Conservation (phyloP, 2,329 filamentous ascomycete species). For the Coniochaeta hoffmannii region DNA sequence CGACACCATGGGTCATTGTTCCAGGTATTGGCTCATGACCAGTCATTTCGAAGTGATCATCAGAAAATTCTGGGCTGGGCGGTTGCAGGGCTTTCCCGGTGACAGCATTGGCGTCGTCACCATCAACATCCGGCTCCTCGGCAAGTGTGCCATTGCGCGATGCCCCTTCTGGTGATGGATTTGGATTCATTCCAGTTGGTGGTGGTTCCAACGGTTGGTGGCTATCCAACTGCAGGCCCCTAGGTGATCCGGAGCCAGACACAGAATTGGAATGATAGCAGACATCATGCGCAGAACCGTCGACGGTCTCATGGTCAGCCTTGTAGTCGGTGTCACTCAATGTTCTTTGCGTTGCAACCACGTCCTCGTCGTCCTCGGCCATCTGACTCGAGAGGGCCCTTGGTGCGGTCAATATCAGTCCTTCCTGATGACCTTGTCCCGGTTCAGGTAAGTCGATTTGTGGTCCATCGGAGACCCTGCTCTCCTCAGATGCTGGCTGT, state of each 20-base stretch:
- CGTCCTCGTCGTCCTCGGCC: background rate
- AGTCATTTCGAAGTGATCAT: conserved; percentile 5
- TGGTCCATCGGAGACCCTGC: no score
- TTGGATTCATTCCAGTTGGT: no score
- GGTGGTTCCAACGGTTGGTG: no score
- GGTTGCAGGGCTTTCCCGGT: background rate
- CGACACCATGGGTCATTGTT: conserved; percentile 11
- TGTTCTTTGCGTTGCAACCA: background rate
- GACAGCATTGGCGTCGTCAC: background rate
- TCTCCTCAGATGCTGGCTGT: background rate
- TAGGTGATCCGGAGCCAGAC: no score
- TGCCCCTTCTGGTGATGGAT: background rate
- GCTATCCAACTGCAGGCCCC: no score
- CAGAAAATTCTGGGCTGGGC: background rate
- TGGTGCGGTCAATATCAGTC: background rate
- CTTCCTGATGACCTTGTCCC: background rate
- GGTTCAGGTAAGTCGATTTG: background rate
- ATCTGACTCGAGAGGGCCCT: background rate
- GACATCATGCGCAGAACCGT: no score
- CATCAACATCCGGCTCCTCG: background rate
- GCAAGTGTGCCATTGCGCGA: background rate
- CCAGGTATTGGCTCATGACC: conserved; percentile 5
- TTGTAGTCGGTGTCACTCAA: background rate
- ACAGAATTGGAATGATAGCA: no score
- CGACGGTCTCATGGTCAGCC: background rate